Conservation (phyloP, 2,329 filamentous ascomycete genomes). For the Apiospora marii region DNA sequence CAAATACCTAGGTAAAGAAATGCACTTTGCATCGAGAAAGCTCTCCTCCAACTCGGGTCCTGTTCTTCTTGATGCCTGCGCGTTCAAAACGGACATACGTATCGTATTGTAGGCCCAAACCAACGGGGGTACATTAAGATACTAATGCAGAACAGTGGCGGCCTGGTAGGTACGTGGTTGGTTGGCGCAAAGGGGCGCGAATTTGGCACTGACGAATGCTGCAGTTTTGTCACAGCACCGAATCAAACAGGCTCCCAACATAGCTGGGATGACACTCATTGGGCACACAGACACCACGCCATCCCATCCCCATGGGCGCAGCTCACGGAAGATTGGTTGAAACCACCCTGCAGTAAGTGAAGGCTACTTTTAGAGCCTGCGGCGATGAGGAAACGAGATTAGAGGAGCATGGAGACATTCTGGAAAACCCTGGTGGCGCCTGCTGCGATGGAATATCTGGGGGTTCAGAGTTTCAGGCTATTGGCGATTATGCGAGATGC, state of each 20-base stretch:
- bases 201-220: not conserved
- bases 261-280: constrained; percentile 11
- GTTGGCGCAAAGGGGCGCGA: not conserved
- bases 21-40: too few species aligned
- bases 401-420: constrained; percentile 7
- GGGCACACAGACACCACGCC: not conserved
- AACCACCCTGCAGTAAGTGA: not conserved
- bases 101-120: not conserved
- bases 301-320: not conserved
- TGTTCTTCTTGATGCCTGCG: not conserved
- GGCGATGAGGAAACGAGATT: not conserved
- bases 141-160: too few species aligned
- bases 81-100: not conserved
- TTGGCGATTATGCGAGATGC: constrained; percentile 18
- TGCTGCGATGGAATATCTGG: not conserved
- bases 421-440: constrained; percentile 1
- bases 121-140: too few species aligned
- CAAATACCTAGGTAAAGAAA: not conserved
- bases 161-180: too few species aligned
- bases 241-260: not conserved
- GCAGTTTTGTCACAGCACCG: not conserved
- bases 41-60: not conserved
- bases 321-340: not conserved
- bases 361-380: not conserved
- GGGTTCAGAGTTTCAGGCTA: constrained; percentile 18